phyloP scores from a whole-genome alignment of 805 yeast genomes.

The Barnettozyma wickerhamii region DNA sequence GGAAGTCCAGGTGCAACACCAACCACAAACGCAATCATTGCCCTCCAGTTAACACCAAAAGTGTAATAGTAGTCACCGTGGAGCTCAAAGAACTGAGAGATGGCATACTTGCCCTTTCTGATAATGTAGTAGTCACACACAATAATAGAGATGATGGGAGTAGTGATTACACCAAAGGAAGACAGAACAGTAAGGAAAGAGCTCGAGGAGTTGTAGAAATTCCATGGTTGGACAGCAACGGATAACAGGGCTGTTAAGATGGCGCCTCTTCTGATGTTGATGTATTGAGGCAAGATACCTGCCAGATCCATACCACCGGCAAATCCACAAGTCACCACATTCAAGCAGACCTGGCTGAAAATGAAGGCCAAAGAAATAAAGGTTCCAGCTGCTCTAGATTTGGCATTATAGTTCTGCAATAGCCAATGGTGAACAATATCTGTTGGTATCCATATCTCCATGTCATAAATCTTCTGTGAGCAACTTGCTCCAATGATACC shows the following conservation, averaged over 20 bases:
- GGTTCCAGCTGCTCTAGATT: slow-evolving; percentile 33
- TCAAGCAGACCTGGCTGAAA: slow-evolving; percentile 29
- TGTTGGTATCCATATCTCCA: slow-evolving; percentile 33
- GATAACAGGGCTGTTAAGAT: slow-evolving; percentile 28
- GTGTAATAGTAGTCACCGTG: slow-evolving; percentile 31
- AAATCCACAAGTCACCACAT: slow-evolving; percentile 30
- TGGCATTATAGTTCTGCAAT: slow-evolving; percentile 26
- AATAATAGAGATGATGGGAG: slow-evolving; percentile 33
- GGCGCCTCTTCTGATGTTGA: slow-evolving; percentile 35
- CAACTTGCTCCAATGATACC: slow-evolving; percentile 41
- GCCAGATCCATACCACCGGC: slow-evolving; percentile 31
- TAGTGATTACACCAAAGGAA: slow-evolving; percentile 32
- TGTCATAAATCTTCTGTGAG: slow-evolving; percentile 31
- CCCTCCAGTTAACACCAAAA: slow-evolving; percentile 41
- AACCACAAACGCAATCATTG: slow-evolving; percentile 33
- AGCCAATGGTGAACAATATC: slow-evolving; percentile 30
- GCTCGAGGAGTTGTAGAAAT: slow-evolving; percentile 30
- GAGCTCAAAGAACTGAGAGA: slow-evolving; percentile 32
- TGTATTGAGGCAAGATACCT: slow-evolving; percentile 22
- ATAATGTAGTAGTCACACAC: slow-evolving; percentile 36
- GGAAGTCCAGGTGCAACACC: slow-evolving; percentile 48
- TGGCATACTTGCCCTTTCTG: slow-evolving; percentile 29
- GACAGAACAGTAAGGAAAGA: slow-evolving; percentile 30
- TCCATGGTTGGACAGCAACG: slow-evolving; percentile 35
- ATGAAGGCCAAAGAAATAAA: slow-evolving; percentile 31